A percentile compares a stretch with the other conserved stretches of the same genome.
phyloP scores from a whole-genome alignment of 139 green algal genomes.

The Dunaliella sp. region DNA sequence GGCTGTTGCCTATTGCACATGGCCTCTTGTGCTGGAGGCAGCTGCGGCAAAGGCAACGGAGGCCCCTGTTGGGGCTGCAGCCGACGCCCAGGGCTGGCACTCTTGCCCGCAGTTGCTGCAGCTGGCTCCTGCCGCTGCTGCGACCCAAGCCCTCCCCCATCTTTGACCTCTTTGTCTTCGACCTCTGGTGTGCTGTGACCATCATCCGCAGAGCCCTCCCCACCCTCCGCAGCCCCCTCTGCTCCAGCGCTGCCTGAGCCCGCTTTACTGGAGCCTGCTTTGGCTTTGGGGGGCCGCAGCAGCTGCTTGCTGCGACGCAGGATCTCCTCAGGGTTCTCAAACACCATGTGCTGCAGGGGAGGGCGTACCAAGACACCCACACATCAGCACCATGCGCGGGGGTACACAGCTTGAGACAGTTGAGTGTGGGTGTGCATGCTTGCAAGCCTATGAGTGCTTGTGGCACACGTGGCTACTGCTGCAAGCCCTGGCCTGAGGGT shows the following conservation, averaged over 20 bases:
- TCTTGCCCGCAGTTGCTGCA: not conserved
- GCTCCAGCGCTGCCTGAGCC: not conserved
- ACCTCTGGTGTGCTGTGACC: not conserved
- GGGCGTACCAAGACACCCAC: no score
- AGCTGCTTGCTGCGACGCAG: slow-evolving; percentile 11
- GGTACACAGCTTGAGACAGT: no score
- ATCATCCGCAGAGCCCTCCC: slow-evolving; percentile 5
- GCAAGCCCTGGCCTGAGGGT: no score
- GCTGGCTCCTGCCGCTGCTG: not conserved
- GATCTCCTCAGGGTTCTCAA: slow-evolving; percentile 34
- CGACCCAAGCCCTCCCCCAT: not conserved
- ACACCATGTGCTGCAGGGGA: slow-evolving; percentile 15
- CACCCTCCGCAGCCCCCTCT: slow-evolving; percentile 17
- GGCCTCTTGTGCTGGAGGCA: slow-evolving; percentile 2
- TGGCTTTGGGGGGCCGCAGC: not conserved
- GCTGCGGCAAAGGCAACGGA: not conserved
- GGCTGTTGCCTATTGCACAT: slow-evolving; percentile 4
- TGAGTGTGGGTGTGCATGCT: no score
- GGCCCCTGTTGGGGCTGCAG: not conserved
- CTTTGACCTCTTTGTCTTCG: not conserved
- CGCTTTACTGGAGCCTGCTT: not conserved
- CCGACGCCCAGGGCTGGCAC: no score
- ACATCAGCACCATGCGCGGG: no score
- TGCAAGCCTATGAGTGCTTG: no score
- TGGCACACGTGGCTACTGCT: no score